Evolutionary conservation across 2,329 filamentous ascomycete species (phyloP).

Genomic region (Colletotrichum sp.): DNA sequence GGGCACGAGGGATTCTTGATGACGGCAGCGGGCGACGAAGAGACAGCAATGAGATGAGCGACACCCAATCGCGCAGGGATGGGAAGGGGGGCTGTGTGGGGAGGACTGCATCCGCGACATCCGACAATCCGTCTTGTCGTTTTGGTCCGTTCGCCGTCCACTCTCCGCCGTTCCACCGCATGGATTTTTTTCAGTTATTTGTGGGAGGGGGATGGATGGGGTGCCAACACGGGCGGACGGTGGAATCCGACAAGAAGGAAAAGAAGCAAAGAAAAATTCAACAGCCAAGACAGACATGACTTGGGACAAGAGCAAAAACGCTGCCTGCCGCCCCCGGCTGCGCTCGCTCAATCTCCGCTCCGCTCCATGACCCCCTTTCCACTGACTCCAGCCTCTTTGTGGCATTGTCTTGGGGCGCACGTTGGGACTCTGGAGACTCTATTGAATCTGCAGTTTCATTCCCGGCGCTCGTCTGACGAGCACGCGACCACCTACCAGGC

Average conservation of each 20-base stretch:
- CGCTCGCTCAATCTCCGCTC: not conserved
- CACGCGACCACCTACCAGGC: not conserved
- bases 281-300: not conserved
- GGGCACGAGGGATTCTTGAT: constrained; percentile 6
- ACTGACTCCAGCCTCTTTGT: not conserved
- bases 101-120: constrained; percentile 12
- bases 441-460: not conserved
- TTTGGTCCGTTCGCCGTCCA: constrained; percentile 2
- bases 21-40: not conserved
- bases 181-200: not conserved
- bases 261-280: not conserved
- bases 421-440: not conserved
- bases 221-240: not conserved
- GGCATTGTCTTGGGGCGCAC: not conserved
- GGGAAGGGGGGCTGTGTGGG: not conserved
- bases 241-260: not conserved
- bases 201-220: not conserved
- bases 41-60: not conserved
- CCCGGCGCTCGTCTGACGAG: not conserved
- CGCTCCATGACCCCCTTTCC: not conserved
- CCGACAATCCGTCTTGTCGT: constrained; percentile 16
- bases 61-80: not conserved
- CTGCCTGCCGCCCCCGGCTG: not conserved
- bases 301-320: not conserved
- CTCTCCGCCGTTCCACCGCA: not conserved